phyloP scores from a whole-genome alignment of 2,329 filamentous ascomycete genomes.

The Verticillium isaacii region DNA sequence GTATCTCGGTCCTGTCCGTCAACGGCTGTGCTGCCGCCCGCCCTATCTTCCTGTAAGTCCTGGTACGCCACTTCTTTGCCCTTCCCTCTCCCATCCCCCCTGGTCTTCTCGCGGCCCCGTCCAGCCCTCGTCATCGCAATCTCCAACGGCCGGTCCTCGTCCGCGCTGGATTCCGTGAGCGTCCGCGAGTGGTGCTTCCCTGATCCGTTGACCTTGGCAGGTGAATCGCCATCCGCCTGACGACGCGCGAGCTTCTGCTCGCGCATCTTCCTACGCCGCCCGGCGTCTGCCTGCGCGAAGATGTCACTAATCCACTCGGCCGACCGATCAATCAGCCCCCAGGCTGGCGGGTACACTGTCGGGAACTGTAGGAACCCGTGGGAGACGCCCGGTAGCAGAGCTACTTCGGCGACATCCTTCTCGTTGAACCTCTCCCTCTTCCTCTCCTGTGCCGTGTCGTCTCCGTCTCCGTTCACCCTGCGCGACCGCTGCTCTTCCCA shows the following conservation, averaged over 20 bases:
- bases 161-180: constrained; percentile 60
- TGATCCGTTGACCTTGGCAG: constrained; percentile 7
- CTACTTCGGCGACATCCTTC: constrained; percentile 73
- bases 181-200: constrained; percentile 30
- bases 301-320: constrained; percentile 78
- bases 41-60: constrained; percentile 20
- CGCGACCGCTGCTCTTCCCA: constrained; percentile 30
- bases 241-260: constrained; percentile 7
- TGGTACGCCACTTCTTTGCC: constrained; percentile 15
- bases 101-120: constrained; percentile 16
- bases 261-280: constrained; percentile 21
- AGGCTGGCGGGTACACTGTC: constrained; percentile 80
- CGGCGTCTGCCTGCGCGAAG: constrained; percentile 51
- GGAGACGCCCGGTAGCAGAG: constrained; percentile 80
- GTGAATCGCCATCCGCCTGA: constrained; percentile 1
- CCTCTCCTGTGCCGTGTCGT: constrained; percentile 33
- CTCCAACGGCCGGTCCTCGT: constrained; percentile 78
- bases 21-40: constrained; percentile 3
- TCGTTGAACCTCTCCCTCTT: constrained; percentile 57
- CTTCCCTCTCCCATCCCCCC: constrained; percentile 12
- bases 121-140: constrained; percentile 58
- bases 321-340: constrained; percentile 78
- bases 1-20: not conserved
- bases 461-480: constrained; percentile 23
- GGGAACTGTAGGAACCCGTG: constrained; percentile 96